Base-by-base conservation (phyloP, 2,329 filamentous ascomycete genomes). In the Penicillium paneum region DNA sequence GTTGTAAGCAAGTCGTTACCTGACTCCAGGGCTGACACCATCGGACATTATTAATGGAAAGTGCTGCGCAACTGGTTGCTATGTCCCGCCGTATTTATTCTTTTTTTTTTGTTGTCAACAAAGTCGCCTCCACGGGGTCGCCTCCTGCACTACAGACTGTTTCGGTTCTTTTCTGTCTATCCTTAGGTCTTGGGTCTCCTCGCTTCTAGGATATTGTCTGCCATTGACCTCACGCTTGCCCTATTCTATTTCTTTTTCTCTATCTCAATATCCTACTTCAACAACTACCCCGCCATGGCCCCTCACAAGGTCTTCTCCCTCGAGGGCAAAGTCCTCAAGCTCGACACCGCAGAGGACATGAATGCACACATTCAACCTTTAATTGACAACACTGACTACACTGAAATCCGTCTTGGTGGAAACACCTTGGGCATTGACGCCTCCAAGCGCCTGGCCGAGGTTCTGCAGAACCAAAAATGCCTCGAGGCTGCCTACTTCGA, bases 401-500 rank as follows among this genome's bases (percentile, higher is more conserved):
- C 95, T 71, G 91, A 97, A 74, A 85, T 99, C 63, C 85, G 85
- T 64, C 81, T 99, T 43, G 81, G 90, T 52, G 94, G 93, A 58
- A 99, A 99, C 79, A 97, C 94, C 1, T 80, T 97, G 48, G 94
- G 94, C 49, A 86, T 97, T 50, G 89, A 87, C 45, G 94, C 94
- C 45, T 95, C 89, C 71, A 87, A 92, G 74, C 86, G 87, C 31
- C 84, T 99, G 41, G 92, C 91, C 41, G 85, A 91, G 64, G 87
- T 95, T 48, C 80, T 99, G 53, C 83, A 87, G 58, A 89, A 88
- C 52, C 96, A 97, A 78, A 90, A 90, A 77, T 87, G 81, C 59
- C 81, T 97, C 39, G 83, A 89, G 60, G 79, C 87, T 68, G 92
- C 90, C 69, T 96, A 97, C 77, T 81, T 99, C 54, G 92, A 92